A percentile compares a stretch with the other conserved stretches of the same genome.
These are phyloP conservation scores for Penicillium capsulatum DNA, from an alignment of 2,329 filamentous ascomycete genomes.

Conservation along the genomic window DNA sequence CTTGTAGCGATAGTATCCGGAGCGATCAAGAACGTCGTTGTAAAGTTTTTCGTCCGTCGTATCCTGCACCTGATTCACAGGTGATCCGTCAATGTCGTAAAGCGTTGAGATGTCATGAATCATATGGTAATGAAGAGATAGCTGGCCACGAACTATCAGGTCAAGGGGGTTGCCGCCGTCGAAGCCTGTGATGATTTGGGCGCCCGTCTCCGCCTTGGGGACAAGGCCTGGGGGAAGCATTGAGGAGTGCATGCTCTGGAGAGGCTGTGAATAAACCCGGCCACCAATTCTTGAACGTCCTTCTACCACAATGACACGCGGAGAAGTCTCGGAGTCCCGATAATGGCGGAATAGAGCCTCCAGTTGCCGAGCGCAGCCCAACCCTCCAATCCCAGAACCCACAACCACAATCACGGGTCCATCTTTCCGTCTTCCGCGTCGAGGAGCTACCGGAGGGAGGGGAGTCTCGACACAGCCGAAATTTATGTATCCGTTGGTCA, in stretches of 20 bases:
- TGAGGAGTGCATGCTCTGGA: conserved; percentile 56
- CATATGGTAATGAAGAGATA: conserved; percentile 79
- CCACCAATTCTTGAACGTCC: conserved; percentile 84
- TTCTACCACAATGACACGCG: conserved; percentile 77
- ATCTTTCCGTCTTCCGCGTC: conserved; percentile 44
- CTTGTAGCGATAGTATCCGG: conserved; percentile 85
- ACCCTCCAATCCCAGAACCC: conserved; percentile 88
- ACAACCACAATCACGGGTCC: conserved; percentile 78
- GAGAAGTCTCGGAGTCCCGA: conserved; percentile 60
- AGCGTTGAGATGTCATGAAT: conserved; percentile 77
- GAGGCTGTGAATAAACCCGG: conserved; percentile 80
- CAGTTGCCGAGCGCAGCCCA: conserved; percentile 87
- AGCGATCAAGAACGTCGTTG: conserved; percentile 89
- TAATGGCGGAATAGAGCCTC: conserved; percentile 82
- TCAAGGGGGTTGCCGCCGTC: conserved; percentile 93
- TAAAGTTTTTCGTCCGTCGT: conserved; percentile 84
- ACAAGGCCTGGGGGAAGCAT: conserved; percentile 52
- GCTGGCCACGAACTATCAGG: conserved; percentile 81
- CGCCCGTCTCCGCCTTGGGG: conserved; percentile 91
- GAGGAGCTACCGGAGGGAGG: conserved; percentile 37
- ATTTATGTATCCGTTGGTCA: conserved; percentile 90
- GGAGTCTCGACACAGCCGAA: conserved; percentile 83
- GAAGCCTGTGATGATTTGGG: conserved; percentile 97
- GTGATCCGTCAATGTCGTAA: conserved; percentile 63
- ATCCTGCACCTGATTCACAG: conserved; percentile 75